Evolutionary conservation across 495 filamentous ascomycete genomes (phyloP).

Genomic region (Tuber magnatum): DNA sequence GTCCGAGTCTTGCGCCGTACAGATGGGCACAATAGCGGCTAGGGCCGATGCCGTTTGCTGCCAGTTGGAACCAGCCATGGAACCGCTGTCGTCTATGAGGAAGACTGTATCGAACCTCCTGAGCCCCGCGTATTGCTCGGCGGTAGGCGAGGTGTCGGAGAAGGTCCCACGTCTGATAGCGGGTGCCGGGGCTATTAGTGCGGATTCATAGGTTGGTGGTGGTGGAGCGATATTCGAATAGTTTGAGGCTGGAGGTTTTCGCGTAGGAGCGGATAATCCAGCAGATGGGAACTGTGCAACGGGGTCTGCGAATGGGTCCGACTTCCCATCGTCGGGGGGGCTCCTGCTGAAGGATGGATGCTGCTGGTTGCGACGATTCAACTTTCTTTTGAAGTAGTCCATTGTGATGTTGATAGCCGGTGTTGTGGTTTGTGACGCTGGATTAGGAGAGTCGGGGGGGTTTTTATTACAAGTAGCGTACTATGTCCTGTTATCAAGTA

Average conservation of each 20-base stretch:
- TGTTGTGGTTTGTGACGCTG: background rate
- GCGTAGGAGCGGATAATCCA: background rate
- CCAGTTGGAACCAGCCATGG: conserved; percentile 75
- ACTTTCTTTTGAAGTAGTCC: background rate
- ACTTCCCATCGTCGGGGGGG: background rate
- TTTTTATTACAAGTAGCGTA: too few relatives aligned
- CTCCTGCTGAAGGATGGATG: background rate
- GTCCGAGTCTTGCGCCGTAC: conserved; percentile 72
- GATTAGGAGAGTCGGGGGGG: background rate
- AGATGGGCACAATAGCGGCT: conserved; percentile 72
- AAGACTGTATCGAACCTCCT: conserved; percentile 79
- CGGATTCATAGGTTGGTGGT: background rate
- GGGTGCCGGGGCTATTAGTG: background rate
- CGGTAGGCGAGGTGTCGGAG: conserved; percentile 24
- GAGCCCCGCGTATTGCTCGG: conserved; percentile 71
- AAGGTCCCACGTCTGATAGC: background rate
- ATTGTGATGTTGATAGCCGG: background rate
- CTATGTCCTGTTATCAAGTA: too few relatives aligned
- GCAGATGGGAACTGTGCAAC: background rate
- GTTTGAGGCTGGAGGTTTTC: background rate
- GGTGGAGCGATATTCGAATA: background rate
- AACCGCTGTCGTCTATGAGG: conserved; percentile 84
- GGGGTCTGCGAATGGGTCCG: background rate
- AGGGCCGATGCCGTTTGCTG: conserved; percentile 65
- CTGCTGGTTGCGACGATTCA: background rate